A percentile compares a stretch with the other conserved stretches of the same genome.
phyloP scores from a whole-genome alignment of 306 rosid genomes.

The Cyamopsis tetragonoloba region DNA sequence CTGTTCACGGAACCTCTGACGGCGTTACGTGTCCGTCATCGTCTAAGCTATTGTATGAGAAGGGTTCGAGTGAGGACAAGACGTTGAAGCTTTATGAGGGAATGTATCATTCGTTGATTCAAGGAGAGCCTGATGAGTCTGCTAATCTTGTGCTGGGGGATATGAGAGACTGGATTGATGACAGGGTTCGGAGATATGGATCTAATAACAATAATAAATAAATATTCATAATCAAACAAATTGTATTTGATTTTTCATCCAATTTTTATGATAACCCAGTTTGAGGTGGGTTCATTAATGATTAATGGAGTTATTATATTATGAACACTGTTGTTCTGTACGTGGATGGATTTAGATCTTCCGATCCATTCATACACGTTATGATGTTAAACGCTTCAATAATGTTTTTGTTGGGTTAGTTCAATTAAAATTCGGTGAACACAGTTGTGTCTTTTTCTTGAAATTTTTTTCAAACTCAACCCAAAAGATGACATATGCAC shows the following conservation, averaged over 20 bases:
- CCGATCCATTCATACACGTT: not conserved
- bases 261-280: not conserved
- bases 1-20: constrained; percentile 77
- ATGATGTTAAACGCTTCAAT: not conserved
- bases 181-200: constrained; percentile 53
- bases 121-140: constrained; percentile 86
- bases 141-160: constrained; percentile 61
- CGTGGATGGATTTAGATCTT: not conserved
- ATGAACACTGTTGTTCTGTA: not conserved
- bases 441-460: not conserved
- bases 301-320: constrained; percentile 4
- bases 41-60: constrained; percentile 68
- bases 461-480: no score
- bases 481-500: no score
- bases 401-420: not conserved
- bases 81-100: constrained; percentile 84
- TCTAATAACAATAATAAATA: not conserved
- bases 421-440: not conserved
- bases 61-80: constrained; percentile 73
- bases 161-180: constrained; percentile 89
- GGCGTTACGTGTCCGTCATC: constrained; percentile 89
- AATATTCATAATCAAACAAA: not conserved
- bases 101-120: constrained; percentile 90
- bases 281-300: not conserved
- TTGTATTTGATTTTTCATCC: not conserved